These are phyloP conservation scores for Ceratocystiopsis sp. DNA, from an alignment of 2,329 filamentous ascomycete genomes.

Conservation along the genomic window DNA sequence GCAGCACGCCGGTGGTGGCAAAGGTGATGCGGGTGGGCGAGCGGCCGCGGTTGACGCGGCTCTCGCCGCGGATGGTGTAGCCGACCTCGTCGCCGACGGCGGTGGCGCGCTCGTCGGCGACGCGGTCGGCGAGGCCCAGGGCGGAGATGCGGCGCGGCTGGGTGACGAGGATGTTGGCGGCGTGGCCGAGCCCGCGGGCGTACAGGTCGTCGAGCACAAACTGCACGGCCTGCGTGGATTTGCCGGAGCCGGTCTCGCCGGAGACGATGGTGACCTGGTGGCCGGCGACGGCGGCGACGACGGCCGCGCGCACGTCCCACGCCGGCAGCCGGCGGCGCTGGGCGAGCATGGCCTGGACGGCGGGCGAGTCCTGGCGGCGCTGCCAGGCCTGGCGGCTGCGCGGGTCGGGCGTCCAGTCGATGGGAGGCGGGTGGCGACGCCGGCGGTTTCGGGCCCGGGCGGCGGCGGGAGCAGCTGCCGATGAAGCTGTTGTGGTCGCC, in stretches of 20 bases:
- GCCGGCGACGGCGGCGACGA: constrained; percentile 56
- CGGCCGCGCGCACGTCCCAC: constrained; percentile 64
- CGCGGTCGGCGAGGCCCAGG: constrained; percentile 80
- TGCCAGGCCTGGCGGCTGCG: constrained; percentile 53
- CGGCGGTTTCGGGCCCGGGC: constrained; percentile 14
- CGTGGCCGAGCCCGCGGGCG: constrained; percentile 51
- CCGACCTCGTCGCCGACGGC: constrained; percentile 75
- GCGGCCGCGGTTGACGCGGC: constrained; percentile 35
- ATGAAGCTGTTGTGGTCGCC: no score
- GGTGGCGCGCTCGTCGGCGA: constrained; percentile 65
- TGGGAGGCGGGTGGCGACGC: constrained; percentile 35
- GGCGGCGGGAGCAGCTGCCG: constrained; percentile 2
- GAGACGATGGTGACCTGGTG: constrained; percentile 93
- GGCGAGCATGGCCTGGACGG: constrained; percentile 58
- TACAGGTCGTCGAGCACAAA: constrained; percentile 91
- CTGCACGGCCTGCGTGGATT: constrained; percentile 92
- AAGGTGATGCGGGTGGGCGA: constrained; percentile 74
- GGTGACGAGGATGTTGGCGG: constrained; percentile 84
- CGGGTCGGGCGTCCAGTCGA: constrained; percentile 45
- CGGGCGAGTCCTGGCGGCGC: constrained; percentile 43
- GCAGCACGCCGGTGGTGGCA: constrained; percentile 83
- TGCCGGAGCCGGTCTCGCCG: constrained; percentile 91
- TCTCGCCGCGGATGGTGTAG: constrained; percentile 83
- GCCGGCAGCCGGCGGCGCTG: constrained; percentile 64
- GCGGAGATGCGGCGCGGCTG: constrained; percentile 91